phyloP scores from a whole-genome alignment of 225 moss, liverwort and hornwort genomes.

The Pseudisothecium myosuroides region DNA sequence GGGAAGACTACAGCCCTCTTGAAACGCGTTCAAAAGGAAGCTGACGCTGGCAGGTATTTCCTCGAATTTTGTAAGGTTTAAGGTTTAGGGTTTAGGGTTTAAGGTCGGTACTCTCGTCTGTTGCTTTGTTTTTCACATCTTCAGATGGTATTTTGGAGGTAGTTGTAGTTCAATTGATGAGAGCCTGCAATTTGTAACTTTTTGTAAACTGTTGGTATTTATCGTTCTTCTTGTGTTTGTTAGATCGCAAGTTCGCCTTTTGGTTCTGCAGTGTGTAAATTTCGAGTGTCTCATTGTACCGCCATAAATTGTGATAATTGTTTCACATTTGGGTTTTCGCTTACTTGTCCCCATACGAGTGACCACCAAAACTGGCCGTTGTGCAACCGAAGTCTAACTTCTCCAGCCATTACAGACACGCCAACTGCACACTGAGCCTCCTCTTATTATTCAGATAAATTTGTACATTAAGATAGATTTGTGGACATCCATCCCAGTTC shows the following conservation, averaged over 20 bases:
- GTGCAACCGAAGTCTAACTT: neutral
- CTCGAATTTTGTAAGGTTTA: neutral
- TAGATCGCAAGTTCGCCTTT: neutral
- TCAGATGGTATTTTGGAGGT: neutral
- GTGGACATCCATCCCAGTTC: neutral
- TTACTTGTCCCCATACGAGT: neutral
- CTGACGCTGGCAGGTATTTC: constrained; percentile 56
- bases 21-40: constrained; percentile 52
- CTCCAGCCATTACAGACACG: neutral
- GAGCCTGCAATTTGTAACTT: neutral
- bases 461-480: neutral
- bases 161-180: neutral
- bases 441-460: neutral
- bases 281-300: neutral
- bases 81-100: neutral
- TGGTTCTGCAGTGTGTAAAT: neutral
- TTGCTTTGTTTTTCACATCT: neutral
- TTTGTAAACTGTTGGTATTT: neutral
- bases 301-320: neutral
- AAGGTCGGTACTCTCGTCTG: neutral
- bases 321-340: neutral
- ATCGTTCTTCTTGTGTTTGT: neutral
- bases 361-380: neutral
- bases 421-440: neutral
- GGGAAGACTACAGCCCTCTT: constrained; percentile 85